phyloP scores from a whole-genome alignment of 2,329 filamentous ascomycete species.

The Penicillium sp. region DNA sequence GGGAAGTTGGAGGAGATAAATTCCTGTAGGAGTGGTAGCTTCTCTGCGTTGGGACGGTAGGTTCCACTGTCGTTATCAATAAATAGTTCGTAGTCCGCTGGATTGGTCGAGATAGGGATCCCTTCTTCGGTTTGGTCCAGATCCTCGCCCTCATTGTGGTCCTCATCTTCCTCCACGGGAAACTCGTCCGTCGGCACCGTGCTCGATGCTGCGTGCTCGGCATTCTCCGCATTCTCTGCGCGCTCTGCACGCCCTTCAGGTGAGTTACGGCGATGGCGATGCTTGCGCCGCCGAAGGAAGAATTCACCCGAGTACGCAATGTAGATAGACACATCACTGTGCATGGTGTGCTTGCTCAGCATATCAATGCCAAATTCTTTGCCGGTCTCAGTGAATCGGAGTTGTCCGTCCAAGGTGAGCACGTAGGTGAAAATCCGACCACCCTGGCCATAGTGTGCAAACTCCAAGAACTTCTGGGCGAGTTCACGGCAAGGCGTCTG shows the following conservation, averaged over 20 bases:
- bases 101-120: conserved; percentile 50
- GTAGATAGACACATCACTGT: conserved; percentile 86
- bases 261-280: conserved; percentile 40
- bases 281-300: conserved; percentile 70
- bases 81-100: conserved; percentile 71
- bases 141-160: conserved; percentile 41
- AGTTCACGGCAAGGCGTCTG: conserved; percentile 66
- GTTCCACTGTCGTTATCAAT: conserved; percentile 97
- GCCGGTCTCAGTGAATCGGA: conserved; percentile 92
- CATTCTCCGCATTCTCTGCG: not conserved
- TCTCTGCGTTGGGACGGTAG: conserved; percentile 78
- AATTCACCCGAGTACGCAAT: conserved; percentile 93
- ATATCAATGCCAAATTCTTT: conserved; percentile 94
- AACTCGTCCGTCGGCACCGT: conserved; percentile 35
- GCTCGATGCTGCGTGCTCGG: not conserved
- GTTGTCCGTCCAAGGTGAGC: conserved; percentile 77
- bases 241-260: conserved; percentile 4
- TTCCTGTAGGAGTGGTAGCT: conserved; percentile 67
- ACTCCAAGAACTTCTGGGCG: conserved; percentile 75
- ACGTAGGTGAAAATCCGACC: conserved; percentile 90
- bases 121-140: conserved; percentile 26
- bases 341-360: conserved; percentile 94
- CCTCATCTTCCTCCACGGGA: conserved; percentile 31
- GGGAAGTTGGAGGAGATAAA: conserved; percentile 74
- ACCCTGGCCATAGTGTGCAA: conserved; percentile 82